Conservation (phyloP, 768 basidiomycete genomes). For the Boletus rufocinnamomeus region DNA sequence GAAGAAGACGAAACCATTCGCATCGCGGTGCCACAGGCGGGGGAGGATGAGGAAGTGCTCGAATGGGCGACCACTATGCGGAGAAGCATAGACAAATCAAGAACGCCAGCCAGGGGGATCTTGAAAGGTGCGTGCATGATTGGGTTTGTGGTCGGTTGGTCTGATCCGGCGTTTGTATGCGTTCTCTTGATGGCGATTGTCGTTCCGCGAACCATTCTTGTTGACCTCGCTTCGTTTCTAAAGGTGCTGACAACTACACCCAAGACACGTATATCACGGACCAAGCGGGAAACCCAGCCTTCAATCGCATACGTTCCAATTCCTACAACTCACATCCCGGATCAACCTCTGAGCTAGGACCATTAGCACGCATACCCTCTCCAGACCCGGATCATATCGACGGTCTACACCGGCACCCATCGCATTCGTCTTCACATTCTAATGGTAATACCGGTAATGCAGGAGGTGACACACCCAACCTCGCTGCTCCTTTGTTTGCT, state of each 20-base stretch:
- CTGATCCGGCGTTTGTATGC: slow-evolving; percentile 9
- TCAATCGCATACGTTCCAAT: slow-evolving; percentile 71
- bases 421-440: slow-evolving; percentile 50
- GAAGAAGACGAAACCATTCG: slow-evolving; percentile 78
- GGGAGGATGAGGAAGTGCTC: slow-evolving; percentile 60
- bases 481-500: slow-evolving; percentile 64
- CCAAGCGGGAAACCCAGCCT: slow-evolving; percentile 38
- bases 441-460: slow-evolving; percentile 20
- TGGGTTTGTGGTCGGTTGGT: not conserved
- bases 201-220: not conserved
- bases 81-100: slow-evolving; percentile 66
- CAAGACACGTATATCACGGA: slow-evolving; percentile 60
- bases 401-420: slow-evolving; percentile 73
- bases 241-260: slow-evolving; percentile 70
- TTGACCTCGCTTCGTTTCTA: not conserved
- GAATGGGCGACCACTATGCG: slow-evolving; percentile 80
- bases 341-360: slow-evolving; percentile 59
- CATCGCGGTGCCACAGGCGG: slow-evolving; percentile 22
- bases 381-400: slow-evolving; percentile 87
- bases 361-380: slow-evolving; percentile 78
- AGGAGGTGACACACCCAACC: slow-evolving; percentile 37
- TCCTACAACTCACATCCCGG: slow-evolving; percentile 65
- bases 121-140: slow-evolving; percentile 58
- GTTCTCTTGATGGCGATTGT: not conserved
- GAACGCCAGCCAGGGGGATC: slow-evolving; percentile 78